phyloP scores from a whole-genome alignment of 2,329 filamentous ascomycete genomes.

The Cladophialophora psammophila region DNA sequence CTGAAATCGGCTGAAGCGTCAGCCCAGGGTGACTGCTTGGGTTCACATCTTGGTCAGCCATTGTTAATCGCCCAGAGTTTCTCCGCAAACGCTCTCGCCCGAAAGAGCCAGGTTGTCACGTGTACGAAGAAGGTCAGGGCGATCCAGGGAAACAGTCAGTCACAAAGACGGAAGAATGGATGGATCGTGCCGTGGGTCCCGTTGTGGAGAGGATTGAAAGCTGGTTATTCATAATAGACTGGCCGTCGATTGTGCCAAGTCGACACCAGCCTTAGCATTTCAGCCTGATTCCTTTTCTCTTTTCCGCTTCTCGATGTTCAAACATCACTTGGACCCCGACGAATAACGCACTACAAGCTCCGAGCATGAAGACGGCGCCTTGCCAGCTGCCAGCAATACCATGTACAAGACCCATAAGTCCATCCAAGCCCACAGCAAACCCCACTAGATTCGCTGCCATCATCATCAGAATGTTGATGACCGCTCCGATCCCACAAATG shows the following conservation, averaged over 20 bases:
- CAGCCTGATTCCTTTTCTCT: slow-evolving; percentile 78
- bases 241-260: neutral
- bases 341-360: slow-evolving; percentile 77
- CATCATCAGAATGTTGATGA: slow-evolving; percentile 90
- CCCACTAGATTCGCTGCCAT: slow-evolving; percentile 94
- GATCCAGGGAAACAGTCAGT: neutral
- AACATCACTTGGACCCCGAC: slow-evolving; percentile 94
- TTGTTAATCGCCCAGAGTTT: neutral
- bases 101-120: neutral
- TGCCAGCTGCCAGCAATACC: slow-evolving; percentile 79
- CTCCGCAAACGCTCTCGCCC: neutral
- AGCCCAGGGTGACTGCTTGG: too few species aligned
- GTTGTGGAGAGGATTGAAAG: neutral
- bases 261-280: slow-evolving; percentile 69
- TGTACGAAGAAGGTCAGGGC: neutral
- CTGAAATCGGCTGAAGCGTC: neutral
- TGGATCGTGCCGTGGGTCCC: neutral
- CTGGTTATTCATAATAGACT: neutral
- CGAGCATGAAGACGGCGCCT: slow-evolving; percentile 76
- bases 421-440: slow-evolving; percentile 91
- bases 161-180: neutral
- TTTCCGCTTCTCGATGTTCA: slow-evolving; percentile 86
- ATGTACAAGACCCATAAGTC: slow-evolving; percentile 75
- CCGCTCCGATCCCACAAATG: slow-evolving; percentile 79
- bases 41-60: neutral